Evolutionary conservation across 345 rosid species (phyloP).

Genomic region (Crucihimalaya himalaica): DNA sequence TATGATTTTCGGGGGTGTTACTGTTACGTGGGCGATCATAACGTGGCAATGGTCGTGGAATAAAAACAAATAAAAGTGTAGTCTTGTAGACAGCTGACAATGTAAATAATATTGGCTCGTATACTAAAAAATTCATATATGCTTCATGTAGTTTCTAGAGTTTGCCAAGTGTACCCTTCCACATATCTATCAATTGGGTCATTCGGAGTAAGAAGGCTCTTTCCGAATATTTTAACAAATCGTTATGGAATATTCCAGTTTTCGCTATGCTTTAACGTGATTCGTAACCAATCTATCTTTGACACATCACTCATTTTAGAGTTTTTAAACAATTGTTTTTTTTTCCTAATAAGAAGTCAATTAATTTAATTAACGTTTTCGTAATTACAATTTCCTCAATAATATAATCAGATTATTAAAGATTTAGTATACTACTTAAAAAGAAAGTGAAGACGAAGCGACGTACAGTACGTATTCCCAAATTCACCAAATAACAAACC

Average conservation of each 20-base stretch:
- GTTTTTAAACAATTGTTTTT: not conserved
- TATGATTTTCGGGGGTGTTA: not conserved
- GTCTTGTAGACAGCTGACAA: too few relatives aligned
- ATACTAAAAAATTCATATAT: not conserved
- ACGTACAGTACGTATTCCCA: not conserved
- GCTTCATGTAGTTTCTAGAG: not conserved
- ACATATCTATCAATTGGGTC: too few relatives aligned
- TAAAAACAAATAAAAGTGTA: too few relatives aligned
- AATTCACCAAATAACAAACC: not conserved
- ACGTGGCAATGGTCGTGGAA: not conserved
- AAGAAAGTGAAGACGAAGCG: not conserved
- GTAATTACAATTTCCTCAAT: not conserved
- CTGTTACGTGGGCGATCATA: not conserved
- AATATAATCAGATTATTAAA: not conserved
- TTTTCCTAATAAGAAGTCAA: not conserved
- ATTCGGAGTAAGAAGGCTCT: not conserved
- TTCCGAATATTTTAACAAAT: not conserved
- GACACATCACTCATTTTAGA: conserved; percentile 2
- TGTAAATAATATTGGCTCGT: not conserved
- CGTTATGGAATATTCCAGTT: conserved; percentile 3
- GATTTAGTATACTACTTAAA: not conserved
- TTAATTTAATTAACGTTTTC: not conserved
- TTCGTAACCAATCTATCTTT: not conserved
- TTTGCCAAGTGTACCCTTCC: conserved; percentile 19
- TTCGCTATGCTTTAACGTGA: not conserved